These are phyloP conservation scores for Thermoascus crustaceus DNA, from an alignment of 2,329 filamentous ascomycete species.

Conservation along the genomic window DNA sequence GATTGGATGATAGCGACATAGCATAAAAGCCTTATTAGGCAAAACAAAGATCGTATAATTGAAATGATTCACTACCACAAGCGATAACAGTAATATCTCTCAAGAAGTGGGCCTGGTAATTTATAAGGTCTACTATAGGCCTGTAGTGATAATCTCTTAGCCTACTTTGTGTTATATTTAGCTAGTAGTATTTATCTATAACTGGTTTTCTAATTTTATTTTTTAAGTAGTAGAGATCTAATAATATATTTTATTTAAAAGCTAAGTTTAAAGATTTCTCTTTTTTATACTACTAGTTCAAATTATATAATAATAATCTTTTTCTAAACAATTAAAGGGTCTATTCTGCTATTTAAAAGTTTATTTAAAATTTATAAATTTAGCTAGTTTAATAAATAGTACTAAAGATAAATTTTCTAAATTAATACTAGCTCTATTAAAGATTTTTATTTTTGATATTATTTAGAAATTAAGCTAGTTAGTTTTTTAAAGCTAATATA, in stretches of 20 bases:
- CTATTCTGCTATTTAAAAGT: background rate
- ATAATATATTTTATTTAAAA: conserved; percentile 1
- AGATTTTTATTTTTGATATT: background rate
- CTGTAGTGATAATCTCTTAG: no score
- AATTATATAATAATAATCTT: conserved; percentile 1
- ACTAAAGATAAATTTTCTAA: background rate
- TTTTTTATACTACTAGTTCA: background rate
- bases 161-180: no score
- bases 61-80: no score
- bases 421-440: background rate
- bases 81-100: no score
- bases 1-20: no score
- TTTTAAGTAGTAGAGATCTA: background rate
- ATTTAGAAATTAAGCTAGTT: background rate
- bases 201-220: background rate
- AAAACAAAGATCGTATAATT: no score
- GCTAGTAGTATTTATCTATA: background rate
- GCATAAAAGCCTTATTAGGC: no score
- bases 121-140: no score
- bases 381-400: background rate
- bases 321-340: no score
- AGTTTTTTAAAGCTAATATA: background rate
- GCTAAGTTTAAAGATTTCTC: background rate
- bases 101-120: no score
- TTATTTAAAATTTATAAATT: conserved; percentile 1